Evolutionary conservation across 805 yeast species (phyloP), one percentile per base, ranked within the genome.

Genomic region (Saccharomycodes ludwigii): DNA sequence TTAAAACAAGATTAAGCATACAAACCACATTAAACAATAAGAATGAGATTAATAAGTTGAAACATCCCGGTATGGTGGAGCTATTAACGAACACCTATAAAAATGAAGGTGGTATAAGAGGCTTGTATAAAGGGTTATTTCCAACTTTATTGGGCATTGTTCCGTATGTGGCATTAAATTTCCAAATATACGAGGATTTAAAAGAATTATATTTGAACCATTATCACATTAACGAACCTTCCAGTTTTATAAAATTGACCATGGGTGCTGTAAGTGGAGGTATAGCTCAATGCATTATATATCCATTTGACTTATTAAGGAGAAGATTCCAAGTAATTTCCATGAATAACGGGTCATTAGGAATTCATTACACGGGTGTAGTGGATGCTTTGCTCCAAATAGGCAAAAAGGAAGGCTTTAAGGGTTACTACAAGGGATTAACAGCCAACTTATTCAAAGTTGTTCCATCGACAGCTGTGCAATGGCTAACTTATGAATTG

Each of bases 111-210:
- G 95, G 95, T 0, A 16, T 83, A 6, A 38, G 49, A 2, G 94
- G 85, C 0, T 60, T 88, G 11, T 88, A 82, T 50, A 65, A 86
- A 31, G 98, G 98, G 3, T 63, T 86, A 9, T 61, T 76, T 39
- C 95, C 97, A n/a, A 88, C 97, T 0, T 73, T 86, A 2, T 57
- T 82, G 35, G 96, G 97, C 2, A 95, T 91, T 14, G 96, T 95
- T 1, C 96, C 97, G 1, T 91, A 86, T 48, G 95, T 84, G 20
- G 95, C 95, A 4, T 68, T 88, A 32, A 88, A 86, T 56, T 88
- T 88, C 51, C 78, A 95, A 2, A 73, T 84, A 28, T 88, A 86
- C 60, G 97, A 91, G 48, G 73, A 70, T 38, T 48, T 85, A 41
- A 72, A 85, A 39, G 91, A 77, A 37, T 48, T 60, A 32, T 34